Base-by-base conservation (phyloP, 352 stramenopile genomes). In the Phytopythium aichiense region DNA sequence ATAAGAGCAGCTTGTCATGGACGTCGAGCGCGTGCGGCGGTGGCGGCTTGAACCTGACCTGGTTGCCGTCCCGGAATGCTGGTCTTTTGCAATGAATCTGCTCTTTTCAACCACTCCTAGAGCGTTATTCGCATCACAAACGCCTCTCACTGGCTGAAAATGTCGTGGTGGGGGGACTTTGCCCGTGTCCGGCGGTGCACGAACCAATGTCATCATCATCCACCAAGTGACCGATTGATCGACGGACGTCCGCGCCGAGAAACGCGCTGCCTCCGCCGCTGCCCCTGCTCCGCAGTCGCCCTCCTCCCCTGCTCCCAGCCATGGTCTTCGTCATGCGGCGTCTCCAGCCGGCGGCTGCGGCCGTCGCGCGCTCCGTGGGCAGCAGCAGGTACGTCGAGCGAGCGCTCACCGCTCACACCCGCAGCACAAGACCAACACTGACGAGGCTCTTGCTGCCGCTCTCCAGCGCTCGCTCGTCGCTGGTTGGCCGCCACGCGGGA, bases 321-420 rank as follows among this genome's bases (percentile, higher is more conserved):
- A 89, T 87, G 76, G 68, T 73, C 69, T 64, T 91, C 71, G 65
- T 87, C 63, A 78, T 87, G 82, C 76, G 77, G 63, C 78, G 80
- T 53, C 72, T 85, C 72, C 82, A 89, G 67, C 80, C 80, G 7
- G 65, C 69, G 57, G 65, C 71, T 25, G 56, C 67, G 61, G 66
- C 63, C 33, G 69, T 77, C 49, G 71, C 64, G 40, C 70, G 73
- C 58, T 67, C 57, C 37, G 38, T 65, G 18, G 45, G 63, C 23
- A 28, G 33, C 55, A 65, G 56, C 54, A 71, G 64, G 76, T 83
- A 31, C n/a, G 56, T 63, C 7, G 1, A 16, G 1, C 2, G 4
- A 15, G 11, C 58, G 6, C 50, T 37, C 18, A 23, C 33, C 58
- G 6, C 50, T 37, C 18, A 23, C 33, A 35, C 12, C 4, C 28